phyloP scores from a whole-genome alignment of 352 stramenopile genomes.

The Phytophthora pluvialis region DNA sequence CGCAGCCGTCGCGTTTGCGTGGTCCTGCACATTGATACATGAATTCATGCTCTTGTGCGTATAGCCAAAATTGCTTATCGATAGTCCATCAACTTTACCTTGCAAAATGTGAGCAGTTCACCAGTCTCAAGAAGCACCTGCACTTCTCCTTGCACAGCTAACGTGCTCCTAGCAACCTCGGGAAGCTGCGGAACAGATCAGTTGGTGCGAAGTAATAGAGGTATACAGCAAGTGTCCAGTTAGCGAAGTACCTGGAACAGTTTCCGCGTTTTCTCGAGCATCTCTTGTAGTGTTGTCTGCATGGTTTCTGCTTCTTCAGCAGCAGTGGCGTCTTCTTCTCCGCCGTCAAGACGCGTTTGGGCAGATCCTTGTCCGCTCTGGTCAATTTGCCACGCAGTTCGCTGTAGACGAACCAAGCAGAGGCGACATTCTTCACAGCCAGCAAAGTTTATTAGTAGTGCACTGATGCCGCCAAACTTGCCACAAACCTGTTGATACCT shows the following conservation, averaged over 20 bases:
- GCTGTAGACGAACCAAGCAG: conserved; percentile 39
- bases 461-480: background rate
- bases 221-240: background rate
- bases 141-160: conserved; percentile 46
- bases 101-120: conserved; percentile 39
- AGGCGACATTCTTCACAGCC: conserved; percentile 31
- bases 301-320: conserved; percentile 13
- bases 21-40: conserved; percentile 30
- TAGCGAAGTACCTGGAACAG: conserved; percentile 42
- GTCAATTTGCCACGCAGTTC: conserved; percentile 36
- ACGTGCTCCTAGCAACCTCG: conserved; percentile 36
- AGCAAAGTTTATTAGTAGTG: background rate
- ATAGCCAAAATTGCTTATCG: background rate
- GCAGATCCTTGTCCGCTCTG: background rate
- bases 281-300: conserved; percentile 24
- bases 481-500: conserved; percentile 23
- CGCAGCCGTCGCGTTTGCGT: conserved; percentile 33
- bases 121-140: conserved; percentile 56
- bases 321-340: conserved; percentile 1
- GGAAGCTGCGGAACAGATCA: conserved; percentile 22
- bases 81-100: conserved; percentile 24
- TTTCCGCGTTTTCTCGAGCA: conserved; percentile 35
- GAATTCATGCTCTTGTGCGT: background rate
- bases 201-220: background rate
- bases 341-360: background rate